Evolutionary conservation across 176 grass and related monocot species (phyloP).

Genomic region (Juncus effusus): DNA sequence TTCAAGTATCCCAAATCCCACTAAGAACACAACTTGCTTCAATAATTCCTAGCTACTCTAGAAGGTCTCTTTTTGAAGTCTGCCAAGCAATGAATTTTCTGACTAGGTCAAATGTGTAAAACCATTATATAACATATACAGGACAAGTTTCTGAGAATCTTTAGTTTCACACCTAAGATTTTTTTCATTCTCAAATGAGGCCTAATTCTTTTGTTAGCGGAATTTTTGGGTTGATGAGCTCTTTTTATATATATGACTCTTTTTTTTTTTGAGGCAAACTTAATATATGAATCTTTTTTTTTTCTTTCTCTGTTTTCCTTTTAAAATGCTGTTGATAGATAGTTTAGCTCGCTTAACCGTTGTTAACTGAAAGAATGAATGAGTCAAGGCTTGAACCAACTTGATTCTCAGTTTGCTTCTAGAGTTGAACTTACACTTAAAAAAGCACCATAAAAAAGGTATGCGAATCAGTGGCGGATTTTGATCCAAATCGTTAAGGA

Average conservation of each 20-base stretch:
- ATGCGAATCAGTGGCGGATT: neutral
- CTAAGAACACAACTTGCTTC: slow-evolving; percentile 9
- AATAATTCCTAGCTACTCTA: slow-evolving; percentile 20
- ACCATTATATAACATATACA: neutral
- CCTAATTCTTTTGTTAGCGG: neutral
- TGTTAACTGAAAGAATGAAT: neutral
- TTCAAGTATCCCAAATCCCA: slow-evolving; percentile 9
- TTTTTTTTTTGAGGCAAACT: neutral
- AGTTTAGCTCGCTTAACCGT: no score
- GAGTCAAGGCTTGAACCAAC: slow-evolving; percentile 3
- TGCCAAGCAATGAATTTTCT: slow-evolving; percentile 1
- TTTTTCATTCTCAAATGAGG: neutral
- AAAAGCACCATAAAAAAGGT: neutral
- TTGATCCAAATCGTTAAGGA: neutral
- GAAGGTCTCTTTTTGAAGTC: slow-evolving; percentile 9
- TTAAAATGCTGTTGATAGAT: no score
- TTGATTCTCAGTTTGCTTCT: slow-evolving; percentile 3
- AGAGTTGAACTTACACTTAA: neutral
- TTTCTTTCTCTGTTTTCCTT: no score
- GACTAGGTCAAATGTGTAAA: slow-evolving; percentile 13
- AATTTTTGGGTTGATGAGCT: neutral
- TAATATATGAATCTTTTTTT: no score
- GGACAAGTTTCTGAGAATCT: neutral
- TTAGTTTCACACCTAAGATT: neutral
- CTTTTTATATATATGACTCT: neutral